Conservation (phyloP, 2,329 filamentous ascomycete species). For the Phialophora expanda region DNA sequence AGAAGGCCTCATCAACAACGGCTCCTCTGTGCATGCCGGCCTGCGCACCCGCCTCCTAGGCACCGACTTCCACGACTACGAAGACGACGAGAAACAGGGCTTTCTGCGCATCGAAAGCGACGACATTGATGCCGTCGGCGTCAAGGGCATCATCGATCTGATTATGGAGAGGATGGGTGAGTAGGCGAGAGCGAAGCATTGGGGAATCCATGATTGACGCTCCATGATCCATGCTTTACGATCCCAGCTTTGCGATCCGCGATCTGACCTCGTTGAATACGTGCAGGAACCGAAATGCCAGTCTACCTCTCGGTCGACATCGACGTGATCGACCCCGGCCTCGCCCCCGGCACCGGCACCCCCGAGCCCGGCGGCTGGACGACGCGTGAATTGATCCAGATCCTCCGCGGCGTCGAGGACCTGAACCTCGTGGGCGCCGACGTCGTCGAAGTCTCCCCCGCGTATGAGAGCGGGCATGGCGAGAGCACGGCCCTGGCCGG, state of each 20-base stretch:
- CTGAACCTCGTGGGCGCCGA: slow-evolving; percentile 88
- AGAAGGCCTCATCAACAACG: slow-evolving; percentile 78
- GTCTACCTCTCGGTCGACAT: slow-evolving; percentile 84
- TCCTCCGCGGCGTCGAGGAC: slow-evolving; percentile 78
- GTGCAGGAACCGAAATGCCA: slow-evolving; percentile 63
- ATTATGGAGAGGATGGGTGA: slow-evolving; percentile 73
- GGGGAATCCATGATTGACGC: neutral
- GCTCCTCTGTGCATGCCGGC: slow-evolving; percentile 79
- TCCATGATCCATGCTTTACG: neutral
- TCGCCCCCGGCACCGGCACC: slow-evolving; percentile 78
- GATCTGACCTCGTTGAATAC: neutral
- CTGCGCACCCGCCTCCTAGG: slow-evolving; percentile 77
- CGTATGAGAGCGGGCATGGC: slow-evolving; percentile 73
- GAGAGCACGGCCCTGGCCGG: slow-evolving; percentile 83
- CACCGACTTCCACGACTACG: slow-evolving; percentile 68
- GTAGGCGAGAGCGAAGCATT: neutral
- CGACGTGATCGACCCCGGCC: slow-evolving; percentile 76
- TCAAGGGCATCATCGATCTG: slow-evolving; percentile 68
- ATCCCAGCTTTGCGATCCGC: neutral
- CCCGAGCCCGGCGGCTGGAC: slow-evolving; percentile 93
- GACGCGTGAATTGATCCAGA: slow-evolving; percentile 81
- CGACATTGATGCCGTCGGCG: slow-evolving; percentile 83
- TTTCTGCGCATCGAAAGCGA: slow-evolving; percentile 82
- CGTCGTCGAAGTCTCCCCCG: slow-evolving; percentile 85
- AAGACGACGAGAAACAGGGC: slow-evolving; percentile 75